phyloP scores from a whole-genome alignment of 2,329 filamentous ascomycete species.

The Talaromyces sp. region DNA sequence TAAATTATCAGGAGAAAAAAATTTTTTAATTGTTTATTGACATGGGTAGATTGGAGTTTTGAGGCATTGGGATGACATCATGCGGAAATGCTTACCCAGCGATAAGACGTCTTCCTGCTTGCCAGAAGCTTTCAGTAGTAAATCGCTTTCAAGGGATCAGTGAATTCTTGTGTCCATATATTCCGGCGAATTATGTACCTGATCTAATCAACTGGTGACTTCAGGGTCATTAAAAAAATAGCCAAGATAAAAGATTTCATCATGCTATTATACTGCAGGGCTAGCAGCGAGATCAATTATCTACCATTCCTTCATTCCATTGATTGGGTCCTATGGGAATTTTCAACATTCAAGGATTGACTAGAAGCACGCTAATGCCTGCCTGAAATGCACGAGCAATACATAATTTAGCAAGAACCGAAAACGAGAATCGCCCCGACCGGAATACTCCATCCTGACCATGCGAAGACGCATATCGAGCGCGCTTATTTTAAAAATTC shows the following conservation, averaged over 20 bases:
- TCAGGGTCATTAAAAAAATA: background rate
- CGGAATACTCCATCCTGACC: conserved; percentile 25
- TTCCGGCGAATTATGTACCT: no score
- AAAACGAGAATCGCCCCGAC: conserved; percentile 17
- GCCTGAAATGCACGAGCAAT: conserved; percentile 33
- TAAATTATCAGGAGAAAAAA: background rate
- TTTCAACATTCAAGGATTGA: conserved; percentile 15
- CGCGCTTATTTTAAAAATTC: conserved; percentile 42
- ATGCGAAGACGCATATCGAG: conserved; percentile 11
- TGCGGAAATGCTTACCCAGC: background rate
- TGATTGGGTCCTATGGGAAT: background rate
- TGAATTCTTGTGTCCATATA: no score
- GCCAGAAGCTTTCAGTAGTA: background rate
- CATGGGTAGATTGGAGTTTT: background rate
- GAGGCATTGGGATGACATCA: background rate
- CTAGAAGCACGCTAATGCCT: conserved; percentile 27
- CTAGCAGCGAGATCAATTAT: background rate
- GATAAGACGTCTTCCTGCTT: background rate
- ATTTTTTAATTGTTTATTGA: background rate
- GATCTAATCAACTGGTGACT: no score
- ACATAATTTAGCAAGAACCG: conserved; percentile 3
- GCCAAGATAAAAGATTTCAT: background rate
- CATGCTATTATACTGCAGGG: background rate
- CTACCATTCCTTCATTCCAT: background rate
- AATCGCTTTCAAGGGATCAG: no score